These are phyloP conservation scores for Ophiocordyceps camponoti-leonardi DNA, from an alignment of 2,329 filamentous ascomycete genomes.

Conservation along the genomic window DNA sequence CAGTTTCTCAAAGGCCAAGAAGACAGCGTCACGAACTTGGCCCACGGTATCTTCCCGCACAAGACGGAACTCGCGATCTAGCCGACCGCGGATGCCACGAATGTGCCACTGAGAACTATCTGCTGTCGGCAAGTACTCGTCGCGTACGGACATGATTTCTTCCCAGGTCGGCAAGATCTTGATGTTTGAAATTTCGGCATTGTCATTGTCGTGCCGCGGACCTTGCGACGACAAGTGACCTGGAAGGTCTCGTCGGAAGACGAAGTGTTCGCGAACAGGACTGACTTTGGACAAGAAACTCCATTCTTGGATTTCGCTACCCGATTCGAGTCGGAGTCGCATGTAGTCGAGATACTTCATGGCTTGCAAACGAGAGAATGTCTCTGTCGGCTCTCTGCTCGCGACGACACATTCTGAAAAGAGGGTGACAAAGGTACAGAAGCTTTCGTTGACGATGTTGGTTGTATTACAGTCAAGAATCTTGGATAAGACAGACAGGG, in stretches of 20 bases:
- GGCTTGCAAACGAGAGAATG: slow-evolving; percentile 12
- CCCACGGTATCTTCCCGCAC: slow-evolving; percentile 37
- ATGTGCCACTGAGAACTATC: slow-evolving; percentile 18
- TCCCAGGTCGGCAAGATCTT: slow-evolving; percentile 28
- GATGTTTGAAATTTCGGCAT: slow-evolving; percentile 25
- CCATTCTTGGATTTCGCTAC: slow-evolving; percentile 4
- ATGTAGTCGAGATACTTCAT: slow-evolving; percentile 15
- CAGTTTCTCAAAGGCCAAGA: slow-evolving; percentile 18
- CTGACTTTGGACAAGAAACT: slow-evolving; percentile 4
- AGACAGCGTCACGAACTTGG: slow-evolving; percentile 30
- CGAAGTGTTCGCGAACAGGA: slow-evolving; percentile 10
- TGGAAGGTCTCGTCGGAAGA: slow-evolving; percentile 15
- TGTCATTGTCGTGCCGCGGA: slow-evolving; percentile 31
- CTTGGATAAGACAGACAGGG: slow-evolving; percentile 14
- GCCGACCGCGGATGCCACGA: slow-evolving; percentile 24
- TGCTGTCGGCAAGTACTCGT: slow-evolving; percentile 25
- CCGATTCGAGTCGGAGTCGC: slow-evolving; percentile 12
- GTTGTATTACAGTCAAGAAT: slow-evolving; percentile 19
- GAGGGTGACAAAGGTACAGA: slow-evolving; percentile 3
- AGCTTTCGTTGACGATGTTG: slow-evolving; percentile 12
- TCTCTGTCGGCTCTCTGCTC: slow-evolving; percentile 4
- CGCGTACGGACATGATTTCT: slow-evolving; percentile 24
- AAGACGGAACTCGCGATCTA: slow-evolving; percentile 38
- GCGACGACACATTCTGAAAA: slow-evolving; percentile 8
- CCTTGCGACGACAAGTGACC: slow-evolving; percentile 14